Base-by-base conservation (phyloP, 208 protist genomes). In the Trypanosoma congolense region DNA sequence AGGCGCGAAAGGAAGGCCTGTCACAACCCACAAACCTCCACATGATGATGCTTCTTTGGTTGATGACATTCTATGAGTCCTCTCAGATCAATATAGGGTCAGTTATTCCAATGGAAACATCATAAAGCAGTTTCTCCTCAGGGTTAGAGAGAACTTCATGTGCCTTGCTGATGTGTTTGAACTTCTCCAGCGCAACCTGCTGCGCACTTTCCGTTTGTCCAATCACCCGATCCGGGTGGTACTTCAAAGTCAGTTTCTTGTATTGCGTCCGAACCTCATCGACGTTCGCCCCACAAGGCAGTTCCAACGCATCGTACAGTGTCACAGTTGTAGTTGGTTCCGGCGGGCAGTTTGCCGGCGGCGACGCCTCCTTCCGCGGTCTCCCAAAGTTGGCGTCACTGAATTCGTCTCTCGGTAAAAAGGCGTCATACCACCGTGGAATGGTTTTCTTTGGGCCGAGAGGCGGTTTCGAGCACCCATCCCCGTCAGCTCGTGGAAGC, bases 151-250 rank as follows among this genome's bases (percentile, higher is more conserved):
- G 80, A 4, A 99, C 80, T 24, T 93, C 90, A 77, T 98, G 97
- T 8, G 97, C 97, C 21, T 90, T 51, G 46, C 81, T 94, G 18
- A 99, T 87, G 41, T 85, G 79, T 72, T 98, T 97, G 73, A 99
- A 98, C 48, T 76, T 70, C 53, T 89, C 78, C 12, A 75, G 38
- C 10, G 77, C 73, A 3, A 42, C 28, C 44, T 61, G 49, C 21
- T 80, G 84, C 2, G 49, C 57, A 38, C 44, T 68, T 33, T 63
- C 61, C 0, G 69, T 54, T 10, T 72, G 73, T 24, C 48, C 56
- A 1, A 92, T 73, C 8, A 92, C 41, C 10, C 80, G 70, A 63
- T 95, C 88, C 8, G 88, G 88, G 57, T 95, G 88, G 50, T 65
- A 87, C 31, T 71, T 68, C 60, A 95, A 65, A 5, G 72, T 86